These are phyloP conservation scores for Epichloe elymi DNA, from an alignment of 2,329 filamentous ascomycete species.

Conservation along the genomic window DNA sequence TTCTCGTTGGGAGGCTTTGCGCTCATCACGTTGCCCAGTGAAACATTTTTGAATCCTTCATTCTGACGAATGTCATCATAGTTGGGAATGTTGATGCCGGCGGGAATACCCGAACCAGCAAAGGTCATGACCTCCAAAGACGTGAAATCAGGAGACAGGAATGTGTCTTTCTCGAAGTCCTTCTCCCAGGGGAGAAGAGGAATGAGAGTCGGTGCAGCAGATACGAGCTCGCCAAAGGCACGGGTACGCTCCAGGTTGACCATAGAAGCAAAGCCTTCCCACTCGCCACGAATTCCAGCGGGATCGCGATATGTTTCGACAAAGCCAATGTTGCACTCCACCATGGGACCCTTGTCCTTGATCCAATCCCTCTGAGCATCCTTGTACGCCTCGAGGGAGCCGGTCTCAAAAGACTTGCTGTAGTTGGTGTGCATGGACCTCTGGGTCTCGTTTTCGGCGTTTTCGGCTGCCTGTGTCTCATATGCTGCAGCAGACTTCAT, in stretches of 20 bases:
- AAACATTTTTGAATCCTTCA: constrained; percentile 86
- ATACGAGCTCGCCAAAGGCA: constrained; percentile 76
- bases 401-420: constrained; percentile 58
- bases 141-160: constrained; percentile 90
- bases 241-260: constrained; percentile 85
- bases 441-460: constrained; percentile 62
- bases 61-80: constrained; percentile 70
- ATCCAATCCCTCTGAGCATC: constrained; percentile 74
- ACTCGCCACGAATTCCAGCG: constrained; percentile 67
- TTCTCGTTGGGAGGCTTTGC: constrained; percentile 88
- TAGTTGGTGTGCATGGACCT: constrained; percentile 63
- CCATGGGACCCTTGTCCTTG: constrained; percentile 64
- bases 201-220: constrained; percentile 69
- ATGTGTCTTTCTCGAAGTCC: constrained; percentile 93
- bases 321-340: constrained; percentile 74
- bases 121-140: constrained; percentile 86
- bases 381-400: constrained; percentile 66
- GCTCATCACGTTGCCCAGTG: constrained; percentile 80
- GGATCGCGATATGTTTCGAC: constrained; percentile 80
- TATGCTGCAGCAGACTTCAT: constrained; percentile 57
- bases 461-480: constrained; percentile 53
- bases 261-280: constrained; percentile 73
- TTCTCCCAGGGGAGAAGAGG: constrained; percentile 77
- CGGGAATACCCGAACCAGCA: constrained; percentile 48
- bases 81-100: constrained; percentile 56